These are phyloP conservation scores for Hypomyces rosellus DNA, from an alignment of 2,329 filamentous ascomycete genomes.

Conservation along the genomic window DNA sequence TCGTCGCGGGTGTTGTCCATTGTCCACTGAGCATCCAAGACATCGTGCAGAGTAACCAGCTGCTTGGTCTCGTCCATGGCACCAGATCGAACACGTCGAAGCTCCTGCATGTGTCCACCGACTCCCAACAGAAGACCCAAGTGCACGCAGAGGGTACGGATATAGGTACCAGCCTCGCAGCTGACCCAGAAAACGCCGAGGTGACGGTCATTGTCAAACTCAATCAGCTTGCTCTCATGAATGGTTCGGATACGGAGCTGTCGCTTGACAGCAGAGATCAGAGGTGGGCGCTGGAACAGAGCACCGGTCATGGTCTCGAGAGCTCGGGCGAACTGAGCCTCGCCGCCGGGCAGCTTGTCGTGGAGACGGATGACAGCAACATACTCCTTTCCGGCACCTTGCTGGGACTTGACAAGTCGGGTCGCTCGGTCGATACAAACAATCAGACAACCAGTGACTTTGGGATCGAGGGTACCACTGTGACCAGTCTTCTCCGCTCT, in stretches of 20 bases:
- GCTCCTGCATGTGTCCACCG: conserved; percentile 97
- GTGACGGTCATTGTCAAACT: conserved; percentile 98
- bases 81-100: conserved; percentile 86
- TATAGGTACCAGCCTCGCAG: conserved; percentile 96
- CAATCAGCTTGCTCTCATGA: conserved; percentile 91
- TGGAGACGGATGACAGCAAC: conserved; percentile 92
- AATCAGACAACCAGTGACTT: conserved; percentile 93
- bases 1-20: conserved; percentile 96
- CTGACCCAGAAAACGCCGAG: conserved; percentile 99
- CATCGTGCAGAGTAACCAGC: conserved; percentile 79
- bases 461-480: conserved; percentile 95
- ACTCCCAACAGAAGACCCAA: conserved; percentile 70
- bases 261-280: conserved; percentile 98
- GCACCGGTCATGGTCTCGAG: conserved; percentile 95
- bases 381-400: conserved; percentile 98
- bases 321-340: conserved; percentile 86
- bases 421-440: conserved; percentile 96
- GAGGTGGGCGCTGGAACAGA: conserved; percentile 81
- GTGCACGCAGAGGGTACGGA: conserved; percentile 96
- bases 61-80: conserved; percentile 89
- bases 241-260: conserved; percentile 98
- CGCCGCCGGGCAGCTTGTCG: conserved; percentile 88
- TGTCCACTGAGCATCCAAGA: conserved; percentile 92
- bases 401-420: conserved; percentile 95
- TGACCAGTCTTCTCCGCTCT: conserved; percentile 86